Base-by-base conservation (phyloP, 2,329 filamentous ascomycete genomes). In the Diplodia mutila region DNA sequence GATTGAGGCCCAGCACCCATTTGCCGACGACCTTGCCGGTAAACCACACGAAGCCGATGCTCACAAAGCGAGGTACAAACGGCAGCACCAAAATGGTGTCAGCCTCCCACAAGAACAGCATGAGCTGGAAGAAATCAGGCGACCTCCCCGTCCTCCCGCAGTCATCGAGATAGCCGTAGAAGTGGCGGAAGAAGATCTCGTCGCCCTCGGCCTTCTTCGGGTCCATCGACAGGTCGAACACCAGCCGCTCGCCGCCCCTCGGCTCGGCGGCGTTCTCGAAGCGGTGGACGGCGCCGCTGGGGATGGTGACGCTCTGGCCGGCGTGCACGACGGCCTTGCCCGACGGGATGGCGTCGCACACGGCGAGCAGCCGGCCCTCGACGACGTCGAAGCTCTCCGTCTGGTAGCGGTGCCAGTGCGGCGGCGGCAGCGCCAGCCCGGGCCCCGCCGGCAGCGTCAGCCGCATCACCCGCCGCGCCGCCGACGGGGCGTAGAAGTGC, bases 171-270 rank as follows among this genome's bases (percentile, higher is more conserved):
- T 67, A 67, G 42, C 65, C 65, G 23, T 59, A 67, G 34, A 67
- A 67, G n/a, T 67, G 53, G 42, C 65, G 53, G 21, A 67, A 67
- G 65, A 67, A 67, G 46, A 46, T 34, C 65, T 67, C 53, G 29
- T 67, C 65, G 21, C 54, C 54, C 12, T 39, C 42, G 8, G 53
- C 27, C 53, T 57, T 55, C 54, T 67, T 59, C 9, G 65, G 65
- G 27, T 67, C 65, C 65, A 67, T 57, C 12, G 53, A 51, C 16
- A 67, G 21, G 32, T 67, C 65, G 42, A 67, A 23, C 1, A 67
- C 65, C 42, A 67, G 54, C 42, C 61, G 46, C 16, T 67, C 65
- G 42, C 23, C 65, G 39, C 39, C 9, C n/a, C 21, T 21, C 46
- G 61, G 49, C 4, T 48, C 46, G 11, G 65, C 27, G 21, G 65